These are phyloP conservation scores for Pholiota adiposa DNA, from an alignment of 1,284 basidiomycete genomes.

Conservation along the genomic window DNA sequence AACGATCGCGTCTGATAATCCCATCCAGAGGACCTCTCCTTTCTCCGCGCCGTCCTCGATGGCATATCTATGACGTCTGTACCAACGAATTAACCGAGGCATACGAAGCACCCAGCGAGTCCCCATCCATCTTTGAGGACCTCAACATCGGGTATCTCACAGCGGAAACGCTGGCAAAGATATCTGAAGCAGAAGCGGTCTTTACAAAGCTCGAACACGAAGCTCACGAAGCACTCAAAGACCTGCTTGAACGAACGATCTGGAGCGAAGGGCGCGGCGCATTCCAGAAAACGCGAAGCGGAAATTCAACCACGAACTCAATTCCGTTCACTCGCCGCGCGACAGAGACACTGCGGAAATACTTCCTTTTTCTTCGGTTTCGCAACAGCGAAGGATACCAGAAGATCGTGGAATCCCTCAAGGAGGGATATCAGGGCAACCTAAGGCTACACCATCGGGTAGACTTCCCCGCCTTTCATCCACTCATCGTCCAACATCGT, in stretches of 20 bases:
- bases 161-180: slow-evolving; percentile 35
- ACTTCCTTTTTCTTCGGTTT: slow-evolving; percentile 57
- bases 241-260: slow-evolving; percentile 34
- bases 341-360: slow-evolving; percentile 46
- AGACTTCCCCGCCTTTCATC: slow-evolving; percentile 30
- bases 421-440: slow-evolving; percentile 28
- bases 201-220: slow-evolving; percentile 46
- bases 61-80: slow-evolving; percentile 57
- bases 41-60: slow-evolving; percentile 36
- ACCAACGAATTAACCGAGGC: slow-evolving; percentile 51
- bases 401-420: slow-evolving; percentile 34
- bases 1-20: background rate
- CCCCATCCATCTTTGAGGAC: slow-evolving; percentile 46
- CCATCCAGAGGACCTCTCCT: slow-evolving; percentile 18
- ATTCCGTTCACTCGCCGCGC: slow-evolving; percentile 37
- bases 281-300: slow-evolving; percentile 7
- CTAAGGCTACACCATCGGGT: slow-evolving; percentile 28
- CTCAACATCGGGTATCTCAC: slow-evolving; percentile 38
- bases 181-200: slow-evolving; percentile 43
- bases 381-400: slow-evolving; percentile 53
- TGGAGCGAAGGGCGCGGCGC: slow-evolving; percentile 16
- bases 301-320: slow-evolving; percentile 19
- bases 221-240: slow-evolving; percentile 41
- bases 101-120: slow-evolving; percentile 34
- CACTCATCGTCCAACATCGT: slow-evolving; percentile 32